A percentile compares a stretch with the other conserved stretches of the same genome.
Conservation (phyloP, 176 grass and related monocot species). For the Hyparrhenia diplandra region DNA sequence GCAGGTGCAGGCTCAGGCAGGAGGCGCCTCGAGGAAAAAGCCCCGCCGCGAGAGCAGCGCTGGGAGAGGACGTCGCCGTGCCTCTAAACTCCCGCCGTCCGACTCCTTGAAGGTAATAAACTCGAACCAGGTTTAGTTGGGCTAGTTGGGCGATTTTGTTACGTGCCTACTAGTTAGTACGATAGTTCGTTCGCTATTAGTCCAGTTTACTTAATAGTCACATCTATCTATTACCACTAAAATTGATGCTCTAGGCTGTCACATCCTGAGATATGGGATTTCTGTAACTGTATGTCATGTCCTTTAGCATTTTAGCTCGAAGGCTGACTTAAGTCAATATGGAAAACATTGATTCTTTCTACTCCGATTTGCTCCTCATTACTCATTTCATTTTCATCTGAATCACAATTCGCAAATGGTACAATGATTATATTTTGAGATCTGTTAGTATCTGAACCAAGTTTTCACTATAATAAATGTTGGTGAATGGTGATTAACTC, state of each 20-base stretch:
- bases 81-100: not conserved
- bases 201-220: not conserved
- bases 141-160: not conserved
- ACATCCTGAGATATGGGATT: not conserved
- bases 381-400: not conserved
- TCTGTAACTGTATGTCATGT: not conserved
- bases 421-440: not conserved
- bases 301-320: not conserved
- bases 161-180: not conserved
- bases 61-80: conserved; percentile 26
- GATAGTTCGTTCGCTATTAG: not conserved
- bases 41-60: conserved; percentile 23
- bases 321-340: not conserved
- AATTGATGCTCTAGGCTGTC: not conserved
- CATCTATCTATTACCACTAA: not conserved
- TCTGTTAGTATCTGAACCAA: not conserved
- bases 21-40: conserved; percentile 35
- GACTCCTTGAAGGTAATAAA: conserved; percentile 36
- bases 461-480: not conserved
- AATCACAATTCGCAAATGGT: not conserved
- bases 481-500: not conserved
- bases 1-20: not conserved
- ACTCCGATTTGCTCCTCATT: not conserved
- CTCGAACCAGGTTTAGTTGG: not conserved
- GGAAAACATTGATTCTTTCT: not conserved